Conservation (phyloP, 805 yeast species). For the Saccharomycopsis selenospora region DNA sequence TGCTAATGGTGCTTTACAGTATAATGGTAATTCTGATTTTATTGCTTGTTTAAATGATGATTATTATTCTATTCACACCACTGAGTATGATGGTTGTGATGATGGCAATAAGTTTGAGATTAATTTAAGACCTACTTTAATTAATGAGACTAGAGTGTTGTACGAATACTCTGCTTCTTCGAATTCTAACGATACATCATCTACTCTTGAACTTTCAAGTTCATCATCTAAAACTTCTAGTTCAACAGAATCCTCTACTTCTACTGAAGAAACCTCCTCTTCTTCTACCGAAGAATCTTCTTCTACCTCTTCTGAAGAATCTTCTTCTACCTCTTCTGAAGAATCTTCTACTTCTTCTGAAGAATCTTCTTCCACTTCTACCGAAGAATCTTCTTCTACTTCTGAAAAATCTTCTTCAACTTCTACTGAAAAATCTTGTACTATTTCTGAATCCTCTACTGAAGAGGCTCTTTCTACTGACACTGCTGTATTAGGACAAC, state of each 20-base stretch:
- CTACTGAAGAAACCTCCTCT: no score
- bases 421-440: not conserved
- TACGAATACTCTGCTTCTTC: not conserved
- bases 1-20: not conserved
- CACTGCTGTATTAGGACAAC: not conserved
- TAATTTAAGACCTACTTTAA: not conserved
- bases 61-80: not conserved
- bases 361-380: not conserved
- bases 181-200: not conserved
- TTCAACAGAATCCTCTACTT: not conserved
- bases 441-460: not conserved
- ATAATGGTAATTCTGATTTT: not conserved
- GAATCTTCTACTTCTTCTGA: not conserved
- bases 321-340: not conserved
- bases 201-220: not conserved
- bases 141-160: not conserved
- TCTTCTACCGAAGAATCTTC: not conserved
- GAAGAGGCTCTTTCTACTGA: not conserved
- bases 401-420: not conserved
- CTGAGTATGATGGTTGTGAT: not conserved
- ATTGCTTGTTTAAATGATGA: slow-evolving; percentile 1
- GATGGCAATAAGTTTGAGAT: not conserved
- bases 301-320: not conserved
- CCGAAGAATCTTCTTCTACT: not conserved
- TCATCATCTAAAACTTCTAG: not conserved